Percentiles rank a stretch among this genome's conserved stretches.
Evolutionary conservation across 345 rosid species (phyloP).

Genomic region (Eucalyptus curtisii): DNA sequence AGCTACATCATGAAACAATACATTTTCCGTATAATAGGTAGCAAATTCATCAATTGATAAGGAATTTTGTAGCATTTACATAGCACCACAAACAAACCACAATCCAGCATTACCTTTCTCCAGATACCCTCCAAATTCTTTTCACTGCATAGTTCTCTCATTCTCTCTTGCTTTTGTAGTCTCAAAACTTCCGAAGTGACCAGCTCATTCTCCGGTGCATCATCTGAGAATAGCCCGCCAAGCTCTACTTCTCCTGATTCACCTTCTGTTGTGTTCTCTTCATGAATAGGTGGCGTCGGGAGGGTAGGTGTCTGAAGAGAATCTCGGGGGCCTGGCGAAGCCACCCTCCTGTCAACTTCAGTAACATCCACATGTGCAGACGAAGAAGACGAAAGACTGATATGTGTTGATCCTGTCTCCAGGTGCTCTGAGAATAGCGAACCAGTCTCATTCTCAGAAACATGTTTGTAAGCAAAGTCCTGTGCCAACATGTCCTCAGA

Average conservation of each 20-base stretch:
- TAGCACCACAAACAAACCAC: background rate
- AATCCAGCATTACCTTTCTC: conserved; percentile 57
- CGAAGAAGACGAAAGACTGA: conserved; percentile 1
- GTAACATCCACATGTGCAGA: conserved; percentile 9
- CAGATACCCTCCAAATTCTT: conserved; percentile 74
- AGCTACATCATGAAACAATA: background rate
- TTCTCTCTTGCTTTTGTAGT: conserved; percentile 56
- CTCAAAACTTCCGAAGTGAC: conserved; percentile 37
- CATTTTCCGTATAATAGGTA: background rate
- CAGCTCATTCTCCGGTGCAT: conserved; percentile 19
- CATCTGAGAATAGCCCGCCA: conserved; percentile 57
- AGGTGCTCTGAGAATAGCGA: background rate
- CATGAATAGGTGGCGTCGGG: background rate
- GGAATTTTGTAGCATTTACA: background rate
- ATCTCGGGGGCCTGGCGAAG: conserved; percentile 19
- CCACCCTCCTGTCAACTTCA: conserved; percentile 6
- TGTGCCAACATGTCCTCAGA: conserved; percentile 52
- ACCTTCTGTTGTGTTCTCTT: conserved; percentile 17
- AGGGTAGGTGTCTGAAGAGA: conserved; percentile 8
- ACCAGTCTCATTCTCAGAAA: background rate
- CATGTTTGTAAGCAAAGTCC: conserved; percentile 33
- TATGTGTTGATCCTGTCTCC: conserved; percentile 7
- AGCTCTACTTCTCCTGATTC: conserved; percentile 45
- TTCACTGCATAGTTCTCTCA: conserved; percentile 47
- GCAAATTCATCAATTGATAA: background rate